These are phyloP conservation scores for Huiozyma naganishii DNA, from an alignment of 805 yeast genomes.

Conservation along the genomic window DNA sequence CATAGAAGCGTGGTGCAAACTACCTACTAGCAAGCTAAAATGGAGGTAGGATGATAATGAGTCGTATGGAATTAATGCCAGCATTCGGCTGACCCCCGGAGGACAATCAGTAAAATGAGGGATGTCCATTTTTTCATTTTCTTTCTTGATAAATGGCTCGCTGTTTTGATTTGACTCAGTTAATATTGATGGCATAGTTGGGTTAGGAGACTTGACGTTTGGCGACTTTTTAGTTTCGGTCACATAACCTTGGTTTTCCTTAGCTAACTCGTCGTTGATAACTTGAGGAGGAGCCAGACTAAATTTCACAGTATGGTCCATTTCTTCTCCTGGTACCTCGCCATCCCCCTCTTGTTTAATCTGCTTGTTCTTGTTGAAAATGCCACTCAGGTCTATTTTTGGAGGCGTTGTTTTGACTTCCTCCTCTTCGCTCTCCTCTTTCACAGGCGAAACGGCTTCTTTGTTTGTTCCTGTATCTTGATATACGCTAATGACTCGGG, in stretches of 20 bases:
- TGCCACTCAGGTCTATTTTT: conserved; percentile 19
- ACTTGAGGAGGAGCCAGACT: conserved; percentile 19
- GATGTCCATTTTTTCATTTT: neutral
- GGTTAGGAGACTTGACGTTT: neutral
- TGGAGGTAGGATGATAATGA: conserved; percentile 1
- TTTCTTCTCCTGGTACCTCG: conserved; percentile 2
- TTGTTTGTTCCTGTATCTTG: conserved; percentile 7
- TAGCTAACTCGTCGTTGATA: conserved; percentile 8
- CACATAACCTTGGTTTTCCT: neutral
- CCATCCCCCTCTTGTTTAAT: neutral
- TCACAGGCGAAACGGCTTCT: neutral
- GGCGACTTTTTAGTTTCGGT: neutral
- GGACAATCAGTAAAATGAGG: neutral
- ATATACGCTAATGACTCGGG: conserved; percentile 25
- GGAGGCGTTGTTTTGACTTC: conserved; percentile 6
- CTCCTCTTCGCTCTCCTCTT: neutral
- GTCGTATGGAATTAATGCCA: neutral
- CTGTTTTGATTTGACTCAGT: neutral
- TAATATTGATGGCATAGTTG: neutral
- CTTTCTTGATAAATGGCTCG: neutral
- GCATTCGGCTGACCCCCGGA: neutral
- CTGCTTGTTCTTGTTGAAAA: conserved; percentile 10
- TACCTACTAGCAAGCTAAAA: neutral
- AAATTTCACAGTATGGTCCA: conserved; percentile 20
- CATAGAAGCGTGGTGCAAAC: neutral